These are phyloP conservation scores for Lepidium campestre DNA, from an alignment of 441 rosid genomes.

Conservation along the genomic window DNA sequence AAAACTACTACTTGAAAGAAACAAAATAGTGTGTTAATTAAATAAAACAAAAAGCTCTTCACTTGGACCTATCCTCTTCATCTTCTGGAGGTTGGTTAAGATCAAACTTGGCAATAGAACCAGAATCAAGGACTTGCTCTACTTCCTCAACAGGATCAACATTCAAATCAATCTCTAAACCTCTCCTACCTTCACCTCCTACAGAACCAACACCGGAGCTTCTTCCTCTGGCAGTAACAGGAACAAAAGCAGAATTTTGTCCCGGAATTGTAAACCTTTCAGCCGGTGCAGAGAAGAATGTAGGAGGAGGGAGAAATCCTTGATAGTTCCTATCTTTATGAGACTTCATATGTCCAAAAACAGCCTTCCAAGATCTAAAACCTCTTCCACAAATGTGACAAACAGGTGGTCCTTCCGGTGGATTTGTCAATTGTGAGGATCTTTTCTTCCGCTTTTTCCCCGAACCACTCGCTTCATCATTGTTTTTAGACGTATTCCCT, in stretches of 20 bases:
- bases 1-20: no score
- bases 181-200: not conserved
- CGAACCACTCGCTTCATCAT: not conserved
- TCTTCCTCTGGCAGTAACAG: not conserved
- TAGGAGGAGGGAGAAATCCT: slow-evolving; percentile 23
- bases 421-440: not conserved
- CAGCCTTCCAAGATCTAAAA: slow-evolving; percentile 30
- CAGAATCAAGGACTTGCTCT: not conserved
- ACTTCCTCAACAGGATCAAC: not conserved
- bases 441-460: slow-evolving; percentile 6
- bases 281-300: not conserved
- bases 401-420: slow-evolving; percentile 23
- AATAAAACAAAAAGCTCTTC: not conserved
- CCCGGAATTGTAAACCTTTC: not conserved
- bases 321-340: slow-evolving; percentile 20
- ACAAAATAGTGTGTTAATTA: no score
- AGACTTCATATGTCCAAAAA: slow-evolving; percentile 32
- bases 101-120: not conserved
- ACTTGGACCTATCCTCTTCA: not conserved
- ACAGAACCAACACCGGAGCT: not conserved
- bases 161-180: not conserved
- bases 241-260: not conserved
- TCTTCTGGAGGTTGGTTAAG: slow-evolving; percentile 17
- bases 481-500: not conserved
- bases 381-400: slow-evolving; percentile 22